A percentile compares a stretch with the other conserved stretches of the same genome.
Conservation (phyloP, 345 rosid genomes). For the Nephelium lappaceum region DNA sequence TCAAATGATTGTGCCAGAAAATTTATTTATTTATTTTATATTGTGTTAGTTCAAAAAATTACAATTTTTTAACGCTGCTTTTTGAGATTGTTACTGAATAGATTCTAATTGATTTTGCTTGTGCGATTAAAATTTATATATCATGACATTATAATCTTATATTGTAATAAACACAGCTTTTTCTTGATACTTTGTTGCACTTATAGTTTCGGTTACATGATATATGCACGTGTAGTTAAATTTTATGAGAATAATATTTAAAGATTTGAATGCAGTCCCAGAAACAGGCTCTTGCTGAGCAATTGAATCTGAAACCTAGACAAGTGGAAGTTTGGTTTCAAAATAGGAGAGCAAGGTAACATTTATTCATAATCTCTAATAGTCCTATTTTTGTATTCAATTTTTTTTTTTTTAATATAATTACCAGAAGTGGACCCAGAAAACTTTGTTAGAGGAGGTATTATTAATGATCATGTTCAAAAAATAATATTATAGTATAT, state of each 20-base stretch:
- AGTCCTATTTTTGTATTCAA: neutral
- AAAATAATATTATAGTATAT: no score
- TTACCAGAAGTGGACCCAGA: neutral
- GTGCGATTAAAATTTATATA: neutral
- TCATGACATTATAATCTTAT: no score
- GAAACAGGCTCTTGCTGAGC: constrained; percentile 48
- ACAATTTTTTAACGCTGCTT: no score
- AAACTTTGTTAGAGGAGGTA: no score
- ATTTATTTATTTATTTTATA: neutral
- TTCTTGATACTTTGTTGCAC: no score
- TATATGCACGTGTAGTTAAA: neutral
- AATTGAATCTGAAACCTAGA: constrained; percentile 46
- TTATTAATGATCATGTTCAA: no score
- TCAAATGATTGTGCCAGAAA: no score
- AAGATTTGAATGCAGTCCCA: constrained; percentile 34
- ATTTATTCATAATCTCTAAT: neutral
- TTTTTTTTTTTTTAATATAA: neutral
- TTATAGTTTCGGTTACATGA: neutral
- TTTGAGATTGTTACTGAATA: no score
- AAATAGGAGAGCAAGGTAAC: constrained; percentile 65
- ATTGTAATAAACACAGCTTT: no score
- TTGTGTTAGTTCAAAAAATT: no score
- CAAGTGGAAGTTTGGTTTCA: constrained; percentile 76
- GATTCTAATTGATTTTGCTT: neutral
- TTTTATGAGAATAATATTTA: neutral